Conservation (phyloP, 177 flowering plant species). For the Telopea speciosissima region DNA sequence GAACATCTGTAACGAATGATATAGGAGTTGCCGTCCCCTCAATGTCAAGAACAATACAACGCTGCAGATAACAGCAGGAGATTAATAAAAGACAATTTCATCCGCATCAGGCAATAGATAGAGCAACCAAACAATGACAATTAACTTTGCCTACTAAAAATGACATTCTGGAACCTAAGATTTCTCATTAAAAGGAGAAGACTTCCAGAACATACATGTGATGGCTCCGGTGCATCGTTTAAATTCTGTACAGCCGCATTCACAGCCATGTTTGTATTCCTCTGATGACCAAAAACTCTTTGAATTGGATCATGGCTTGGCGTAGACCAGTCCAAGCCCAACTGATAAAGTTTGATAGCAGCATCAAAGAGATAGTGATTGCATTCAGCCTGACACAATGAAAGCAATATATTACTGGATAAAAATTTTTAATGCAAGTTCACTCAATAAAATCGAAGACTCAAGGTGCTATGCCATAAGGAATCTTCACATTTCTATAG, state of each 20-base stretch:
- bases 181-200: background rate
- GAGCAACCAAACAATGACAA: background rate
- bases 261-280: conserved; percentile 11
- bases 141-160: background rate
- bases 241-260: conserved; percentile 29
- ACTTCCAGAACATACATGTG: conserved; percentile 30
- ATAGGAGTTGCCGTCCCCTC: conserved; percentile 98
- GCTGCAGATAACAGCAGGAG: conserved; percentile 42
- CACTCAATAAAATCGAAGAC: background rate
- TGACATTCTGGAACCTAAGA: background rate
- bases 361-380: conserved; percentile 94
- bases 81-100: background rate
- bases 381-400: conserved; percentile 65
- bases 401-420: background rate
- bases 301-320: conserved; percentile 61
- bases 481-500: background rate
- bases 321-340: conserved; percentile 75
- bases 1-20: conserved; percentile 88
- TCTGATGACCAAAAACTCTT: conserved; percentile 14
- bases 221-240: conserved; percentile 20
- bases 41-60: conserved; percentile 94
- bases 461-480: background rate
- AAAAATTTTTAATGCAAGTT: background rate
- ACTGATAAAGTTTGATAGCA: conserved; percentile 76
- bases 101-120: background rate